Evolutionary conservation across 108 stramenopile genomes (phyloP).

Genomic region (Cyclostephanos tholiformis): DNA sequence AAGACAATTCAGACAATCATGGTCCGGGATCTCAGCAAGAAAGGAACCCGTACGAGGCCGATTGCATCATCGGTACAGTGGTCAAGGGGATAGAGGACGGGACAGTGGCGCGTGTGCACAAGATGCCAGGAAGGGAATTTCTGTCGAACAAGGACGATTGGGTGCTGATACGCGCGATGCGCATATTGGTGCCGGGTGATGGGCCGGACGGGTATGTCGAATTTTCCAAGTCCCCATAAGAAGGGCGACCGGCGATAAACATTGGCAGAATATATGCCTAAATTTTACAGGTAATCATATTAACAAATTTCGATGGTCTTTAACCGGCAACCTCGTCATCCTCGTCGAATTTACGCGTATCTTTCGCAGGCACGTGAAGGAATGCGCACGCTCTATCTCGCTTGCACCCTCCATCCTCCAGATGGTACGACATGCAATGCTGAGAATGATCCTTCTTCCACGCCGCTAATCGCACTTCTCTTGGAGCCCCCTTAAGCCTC

Average conservation of each 20-base stretch:
- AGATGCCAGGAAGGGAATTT: conserved; percentile 59
- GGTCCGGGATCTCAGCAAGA: conserved; percentile 84
- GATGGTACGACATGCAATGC: conserved; percentile 87
- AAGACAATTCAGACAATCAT: conserved; percentile 75
- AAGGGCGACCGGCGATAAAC: no score
- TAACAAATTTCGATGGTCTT: no score
- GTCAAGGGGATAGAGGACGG: conserved; percentile 69
- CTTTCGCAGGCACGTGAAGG: conserved; percentile 72
- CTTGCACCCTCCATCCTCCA: conserved; percentile 60
- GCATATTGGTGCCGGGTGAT: conserved; percentile 50
- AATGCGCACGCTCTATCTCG: conserved; percentile 90
- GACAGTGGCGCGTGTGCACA: conserved; percentile 61
- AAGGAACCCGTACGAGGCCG: conserved; percentile 88
- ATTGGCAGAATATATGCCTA: no score
- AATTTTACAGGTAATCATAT: no score
- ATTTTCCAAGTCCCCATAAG: conserved; percentile 34
- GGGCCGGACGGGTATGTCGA: conserved; percentile 41
- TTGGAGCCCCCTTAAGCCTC: conserved; percentile 52
- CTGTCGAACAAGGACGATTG: conserved; percentile 53
- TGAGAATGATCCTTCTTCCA: conserved; percentile 90
- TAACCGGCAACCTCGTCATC: conserved; percentile 65
- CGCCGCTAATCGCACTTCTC: conserved; percentile 55
- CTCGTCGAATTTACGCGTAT: conserved; percentile 50
- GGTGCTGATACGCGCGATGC: conserved; percentile 62
- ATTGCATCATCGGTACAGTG: conserved; percentile 84